Evolutionary conservation across 2,329 filamentous ascomycete genomes (phyloP).

Genomic region (Escovopsis sp.): DNA sequence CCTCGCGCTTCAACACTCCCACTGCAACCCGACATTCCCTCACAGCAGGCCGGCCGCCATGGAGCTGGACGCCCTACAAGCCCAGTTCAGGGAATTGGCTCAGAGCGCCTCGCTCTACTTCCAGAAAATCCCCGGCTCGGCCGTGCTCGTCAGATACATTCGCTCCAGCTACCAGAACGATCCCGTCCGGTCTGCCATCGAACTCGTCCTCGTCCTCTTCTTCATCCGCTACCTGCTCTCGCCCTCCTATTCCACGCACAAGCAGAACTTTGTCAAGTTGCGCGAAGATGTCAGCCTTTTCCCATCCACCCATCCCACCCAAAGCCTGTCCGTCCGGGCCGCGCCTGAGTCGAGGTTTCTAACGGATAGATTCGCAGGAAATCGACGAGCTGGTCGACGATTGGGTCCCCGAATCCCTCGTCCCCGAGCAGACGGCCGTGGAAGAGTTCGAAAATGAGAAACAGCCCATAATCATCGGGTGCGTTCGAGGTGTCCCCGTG

Average conservation of each 20-base stretch:
- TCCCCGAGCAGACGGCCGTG: slow-evolving; percentile 54
- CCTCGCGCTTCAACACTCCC: too few relatives aligned
- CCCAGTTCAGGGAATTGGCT: slow-evolving; percentile 32
- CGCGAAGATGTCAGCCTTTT: too few relatives aligned
- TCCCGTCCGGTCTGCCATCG: slow-evolving; percentile 81
- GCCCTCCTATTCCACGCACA: slow-evolving; percentile 82
- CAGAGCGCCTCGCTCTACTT: slow-evolving; percentile 49
- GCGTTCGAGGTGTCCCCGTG: slow-evolving; percentile 11
- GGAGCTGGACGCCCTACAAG: slow-evolving; percentile 49
- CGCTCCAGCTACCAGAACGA: slow-evolving; percentile 97
- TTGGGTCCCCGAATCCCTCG: slow-evolving; percentile 88
- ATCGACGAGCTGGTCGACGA: slow-evolving; percentile 95
- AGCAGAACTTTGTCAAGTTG: slow-evolving; percentile 77
- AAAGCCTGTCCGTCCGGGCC: too few relatives aligned
- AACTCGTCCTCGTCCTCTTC: slow-evolving; percentile 87
- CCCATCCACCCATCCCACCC: too few relatives aligned
- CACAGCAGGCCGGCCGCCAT: slow-evolving; percentile 21
- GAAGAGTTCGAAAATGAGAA: slow-evolving; percentile 77
- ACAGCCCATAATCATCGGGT: slow-evolving; percentile 80
- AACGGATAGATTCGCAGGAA: slow-evolving; percentile 34
- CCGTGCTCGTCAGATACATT: slow-evolving; percentile 89
- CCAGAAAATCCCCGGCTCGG: slow-evolving; percentile 83
- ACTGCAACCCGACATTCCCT: neutral
- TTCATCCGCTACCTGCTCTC: slow-evolving; percentile 86
- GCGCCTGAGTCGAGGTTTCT: neutral